Conservation (phyloP, 192 early-diverging fungal genomes). For the Podila minutissima region DNA sequence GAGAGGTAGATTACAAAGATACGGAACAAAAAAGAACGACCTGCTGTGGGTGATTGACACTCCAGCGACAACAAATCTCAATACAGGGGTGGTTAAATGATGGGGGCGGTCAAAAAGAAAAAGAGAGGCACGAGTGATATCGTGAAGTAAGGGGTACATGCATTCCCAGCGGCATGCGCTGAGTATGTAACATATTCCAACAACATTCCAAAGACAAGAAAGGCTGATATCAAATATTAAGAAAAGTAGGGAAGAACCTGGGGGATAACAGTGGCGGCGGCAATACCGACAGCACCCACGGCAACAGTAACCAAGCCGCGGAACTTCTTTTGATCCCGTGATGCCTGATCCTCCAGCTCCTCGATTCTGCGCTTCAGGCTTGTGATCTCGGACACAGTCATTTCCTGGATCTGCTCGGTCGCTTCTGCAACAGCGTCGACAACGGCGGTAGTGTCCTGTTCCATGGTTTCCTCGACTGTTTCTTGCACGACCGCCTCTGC, state of each 20-base stretch:
- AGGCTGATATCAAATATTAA: not conserved
- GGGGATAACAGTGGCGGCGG: conserved; percentile 43
- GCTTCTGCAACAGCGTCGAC: conserved; percentile 12
- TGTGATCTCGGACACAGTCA: conserved; percentile 24
- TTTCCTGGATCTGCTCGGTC: conserved; percentile 19
- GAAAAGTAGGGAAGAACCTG: conserved; percentile 49
- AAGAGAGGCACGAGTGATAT: not conserved
- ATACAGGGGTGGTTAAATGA: no score
- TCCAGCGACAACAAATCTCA: no score
- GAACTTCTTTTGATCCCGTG: conserved; percentile 41
- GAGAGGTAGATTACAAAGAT: no score
- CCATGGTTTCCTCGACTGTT: not conserved
- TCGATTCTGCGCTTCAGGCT: conserved; percentile 46
- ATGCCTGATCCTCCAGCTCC: conserved; percentile 41
- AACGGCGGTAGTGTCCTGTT: not conserved
- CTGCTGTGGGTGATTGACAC: no score
- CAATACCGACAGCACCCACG: conserved; percentile 24
- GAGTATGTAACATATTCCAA: not conserved
- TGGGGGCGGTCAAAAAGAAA: not conserved
- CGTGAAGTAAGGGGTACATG: not conserved
- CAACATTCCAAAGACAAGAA: not conserved
- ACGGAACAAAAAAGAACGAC: no score
- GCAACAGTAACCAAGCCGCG: conserved; percentile 42
- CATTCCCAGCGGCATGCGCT: not conserved
- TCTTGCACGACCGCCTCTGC: not conserved